phyloP scores from a whole-genome alignment of 108 stramenopile species.

The Cyclotella kingstonii region DNA sequence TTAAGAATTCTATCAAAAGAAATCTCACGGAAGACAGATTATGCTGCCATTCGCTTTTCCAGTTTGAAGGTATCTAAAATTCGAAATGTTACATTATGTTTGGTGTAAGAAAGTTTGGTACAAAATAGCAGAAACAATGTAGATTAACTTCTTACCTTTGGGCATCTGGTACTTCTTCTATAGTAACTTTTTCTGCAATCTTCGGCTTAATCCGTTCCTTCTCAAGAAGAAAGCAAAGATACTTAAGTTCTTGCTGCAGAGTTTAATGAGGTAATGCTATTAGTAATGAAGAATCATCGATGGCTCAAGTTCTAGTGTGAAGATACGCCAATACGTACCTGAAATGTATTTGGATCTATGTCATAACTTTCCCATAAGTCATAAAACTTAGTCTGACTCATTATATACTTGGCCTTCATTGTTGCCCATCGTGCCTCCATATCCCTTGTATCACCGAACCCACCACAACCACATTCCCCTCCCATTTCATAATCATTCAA shows the following conservation, averaged over 20 bases:
- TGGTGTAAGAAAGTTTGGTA: background rate
- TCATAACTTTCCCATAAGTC: constrained; percentile 46
- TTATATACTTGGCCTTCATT: constrained; percentile 41
- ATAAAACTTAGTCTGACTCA: constrained; percentile 42
- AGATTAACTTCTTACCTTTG: constrained; percentile 22
- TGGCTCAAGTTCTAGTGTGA: no score
- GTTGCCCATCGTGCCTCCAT: constrained; percentile 31
- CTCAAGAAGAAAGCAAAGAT: constrained; percentile 48
- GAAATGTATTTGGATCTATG: constrained; percentile 26
- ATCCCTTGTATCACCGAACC: constrained; percentile 23
- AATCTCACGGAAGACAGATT: constrained; percentile 56
- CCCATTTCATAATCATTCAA: constrained; percentile 17
- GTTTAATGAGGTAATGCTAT: no score
- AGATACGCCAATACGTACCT: background rate
- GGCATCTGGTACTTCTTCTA: constrained; percentile 48
- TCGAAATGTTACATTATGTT: background rate
- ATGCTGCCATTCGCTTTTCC: constrained; percentile 49
- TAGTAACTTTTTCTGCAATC: constrained; percentile 48
- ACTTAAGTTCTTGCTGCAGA: constrained; percentile 49
- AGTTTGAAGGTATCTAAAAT: constrained; percentile 29
- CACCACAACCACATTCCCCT: constrained; percentile 43
- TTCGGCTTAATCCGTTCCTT: constrained; percentile 48
- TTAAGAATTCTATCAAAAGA: no score
- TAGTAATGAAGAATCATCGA: no score
- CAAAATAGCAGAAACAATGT: background rate